Base-by-base conservation (phyloP, 2,329 filamentous ascomycete genomes). In the Huntiella omanensis region DNA sequence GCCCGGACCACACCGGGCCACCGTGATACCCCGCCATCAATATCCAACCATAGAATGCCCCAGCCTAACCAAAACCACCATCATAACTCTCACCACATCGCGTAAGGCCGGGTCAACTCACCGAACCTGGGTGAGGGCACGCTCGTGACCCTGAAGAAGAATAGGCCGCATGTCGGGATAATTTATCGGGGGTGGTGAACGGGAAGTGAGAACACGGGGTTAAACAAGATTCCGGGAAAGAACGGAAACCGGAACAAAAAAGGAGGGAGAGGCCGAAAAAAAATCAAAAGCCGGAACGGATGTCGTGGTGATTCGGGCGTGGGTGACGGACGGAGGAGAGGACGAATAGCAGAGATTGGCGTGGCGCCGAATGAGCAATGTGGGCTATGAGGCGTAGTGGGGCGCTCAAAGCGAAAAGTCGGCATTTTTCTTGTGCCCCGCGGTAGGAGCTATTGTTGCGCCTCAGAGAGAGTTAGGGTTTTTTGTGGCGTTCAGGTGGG, bases 111-210 rank as follows among this genome's bases (percentile, higher is more conserved):
- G 43, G 35, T 39, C 44, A 45, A 62, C 69, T 58, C 71, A 85
- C 79, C 79, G 84, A 65, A 95, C 88, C 66, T 95, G 86, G 62
- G 85, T 94, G 66, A 94, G 75, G 67, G 86, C 84, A 70, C 86
- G 83, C 73, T 93, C 86, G 77, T 98, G 91, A 66, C 91, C 91
- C 63, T 85, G 80, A 59, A 98, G 75, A 58, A 98, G 73, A 65
- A 95, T 92, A 61, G 91, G 91, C 71, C 91, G 85, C 91, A 98
- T 98, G 52, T 66, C 85, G 68, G 64, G 60, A 55, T 28, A 22
- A 40, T 28, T 16, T 28, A 36, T 28, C 22, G 33, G 54, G 55
- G 38, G 54, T 49, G 37, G 34, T 32, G n/a, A 28, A 17, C 28
- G 17, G 17, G 4, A 19, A 19, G 17, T 5, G 17, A 19, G 17